Evolutionary conservation across 805 yeast genomes (phyloP).

Genomic region (Lachancea lanzarotensis): DNA sequence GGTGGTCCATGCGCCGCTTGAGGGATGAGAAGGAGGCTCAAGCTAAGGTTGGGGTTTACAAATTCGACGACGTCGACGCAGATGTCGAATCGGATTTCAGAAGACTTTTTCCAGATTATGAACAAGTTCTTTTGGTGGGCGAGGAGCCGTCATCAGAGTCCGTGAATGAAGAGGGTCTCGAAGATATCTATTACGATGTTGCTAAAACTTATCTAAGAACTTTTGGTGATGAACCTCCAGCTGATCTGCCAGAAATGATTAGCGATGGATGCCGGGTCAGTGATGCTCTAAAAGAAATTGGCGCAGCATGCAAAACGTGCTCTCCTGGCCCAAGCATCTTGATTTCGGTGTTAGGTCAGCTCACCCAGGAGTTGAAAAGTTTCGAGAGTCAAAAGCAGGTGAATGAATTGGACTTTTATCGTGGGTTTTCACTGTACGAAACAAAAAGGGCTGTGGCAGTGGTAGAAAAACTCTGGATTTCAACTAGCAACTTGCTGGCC

Average conservation of each 20-base stretch:
- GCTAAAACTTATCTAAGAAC: constrained; percentile 44
- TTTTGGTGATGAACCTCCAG: constrained; percentile 27
- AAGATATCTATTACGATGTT: constrained; percentile 42
- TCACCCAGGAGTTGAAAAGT: constrained; percentile 31
- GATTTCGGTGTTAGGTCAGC: constrained; percentile 32
- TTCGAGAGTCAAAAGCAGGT: constrained; percentile 15
- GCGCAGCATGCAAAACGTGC: constrained; percentile 19
- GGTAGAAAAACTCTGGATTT: constrained; percentile 38
- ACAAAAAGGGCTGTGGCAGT: constrained; percentile 51
- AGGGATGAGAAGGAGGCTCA: constrained; percentile 58
- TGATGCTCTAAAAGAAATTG: constrained; percentile 24
- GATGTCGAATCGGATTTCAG: constrained; percentile 78
- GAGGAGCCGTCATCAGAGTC: constrained; percentile 13
- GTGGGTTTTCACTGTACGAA: constrained; percentile 54
- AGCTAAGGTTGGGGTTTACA: constrained; percentile 57
- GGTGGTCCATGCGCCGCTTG: constrained; percentile 74
- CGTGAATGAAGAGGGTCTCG: constrained; percentile 28
- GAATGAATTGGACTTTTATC: constrained; percentile 50
- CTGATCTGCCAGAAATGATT: constrained; percentile 29
- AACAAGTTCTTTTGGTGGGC: constrained; percentile 38
- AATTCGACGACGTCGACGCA: constrained; percentile 52
- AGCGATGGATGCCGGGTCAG: constrained; percentile 37
- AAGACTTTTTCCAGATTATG: constrained; percentile 81
- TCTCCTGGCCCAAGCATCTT: constrained; percentile 28
- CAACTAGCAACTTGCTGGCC: constrained; percentile 42